A percentile compares a stretch with the other conserved stretches of the same genome.
phyloP scores from a whole-genome alignment of 768 basidiomycete species.

The Hemileccinum rubropunctum region DNA sequence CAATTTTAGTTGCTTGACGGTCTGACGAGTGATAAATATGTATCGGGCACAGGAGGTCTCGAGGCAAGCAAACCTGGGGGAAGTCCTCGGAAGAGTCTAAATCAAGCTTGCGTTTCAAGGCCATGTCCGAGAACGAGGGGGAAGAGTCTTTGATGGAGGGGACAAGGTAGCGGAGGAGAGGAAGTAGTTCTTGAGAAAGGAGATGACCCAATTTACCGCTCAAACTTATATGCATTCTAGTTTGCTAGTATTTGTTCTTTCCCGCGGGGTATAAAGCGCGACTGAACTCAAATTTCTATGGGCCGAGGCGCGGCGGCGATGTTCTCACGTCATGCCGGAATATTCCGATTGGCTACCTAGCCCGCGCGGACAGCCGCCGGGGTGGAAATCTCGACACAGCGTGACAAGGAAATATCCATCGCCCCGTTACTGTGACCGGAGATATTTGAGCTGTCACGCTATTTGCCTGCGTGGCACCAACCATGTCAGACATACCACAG shows the following conservation, averaged over 20 bases:
- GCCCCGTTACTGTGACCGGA: conserved; percentile 15
- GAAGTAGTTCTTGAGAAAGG: conserved; percentile 27
- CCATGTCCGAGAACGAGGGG: conserved; percentile 42
- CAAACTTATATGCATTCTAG: conserved; percentile 29
- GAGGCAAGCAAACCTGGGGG: conserved; percentile 40
- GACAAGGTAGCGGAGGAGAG: conserved; percentile 9
- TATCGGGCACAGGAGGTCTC: conserved; percentile 13
- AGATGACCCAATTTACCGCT: conserved; percentile 18
- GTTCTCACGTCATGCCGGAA: conserved; percentile 13
- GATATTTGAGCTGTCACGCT: conserved; percentile 16
- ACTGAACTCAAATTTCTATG: conserved; percentile 17
- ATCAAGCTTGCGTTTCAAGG: conserved; percentile 75
- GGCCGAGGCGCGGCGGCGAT: conserved; percentile 17
- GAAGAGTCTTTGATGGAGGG: conserved; percentile 1
- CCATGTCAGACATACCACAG: conserved; percentile 29
- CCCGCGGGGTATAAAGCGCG: conserved; percentile 21
- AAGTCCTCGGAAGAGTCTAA: conserved; percentile 52
- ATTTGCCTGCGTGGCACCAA: conserved; percentile 21
- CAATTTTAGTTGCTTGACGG: conserved; percentile 68
- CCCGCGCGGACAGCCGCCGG: conserved; percentile 3
- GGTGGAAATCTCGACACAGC: conserved; percentile 8
- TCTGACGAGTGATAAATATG: conserved; percentile 34
- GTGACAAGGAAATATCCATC: conserved; percentile 16
- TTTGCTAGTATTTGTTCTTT: conserved; percentile 26
- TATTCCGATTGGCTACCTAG: conserved; percentile 27